phyloP scores from a whole-genome alignment of 2,329 filamentous ascomycete genomes.

The Biscogniauxia sp. region DNA sequence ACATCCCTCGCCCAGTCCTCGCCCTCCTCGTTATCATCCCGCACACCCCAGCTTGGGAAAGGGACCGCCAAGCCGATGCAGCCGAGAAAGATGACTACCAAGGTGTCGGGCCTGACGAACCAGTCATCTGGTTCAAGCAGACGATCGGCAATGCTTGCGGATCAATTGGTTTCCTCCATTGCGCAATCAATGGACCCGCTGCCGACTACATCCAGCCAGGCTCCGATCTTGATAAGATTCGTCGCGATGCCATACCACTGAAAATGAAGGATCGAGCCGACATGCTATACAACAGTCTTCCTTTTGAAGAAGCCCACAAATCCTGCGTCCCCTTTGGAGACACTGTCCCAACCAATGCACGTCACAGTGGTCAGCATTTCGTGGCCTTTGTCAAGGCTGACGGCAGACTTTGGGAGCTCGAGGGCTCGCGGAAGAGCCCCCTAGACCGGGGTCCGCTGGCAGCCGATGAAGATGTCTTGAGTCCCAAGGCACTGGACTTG shows the following conservation, averaged over 20 bases:
- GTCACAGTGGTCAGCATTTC: conserved; percentile 69
- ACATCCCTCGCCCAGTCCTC: conserved; percentile 73
- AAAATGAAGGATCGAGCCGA: conserved; percentile 61
- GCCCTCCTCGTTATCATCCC: conserved; percentile 81
- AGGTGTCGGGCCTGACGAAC: conserved; percentile 51
- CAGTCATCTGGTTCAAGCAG: conserved; percentile 80
- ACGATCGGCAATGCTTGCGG: conserved; percentile 83
- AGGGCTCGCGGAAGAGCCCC: conserved; percentile 72
- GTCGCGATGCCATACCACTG: conserved; percentile 62
- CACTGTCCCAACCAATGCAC: conserved; percentile 61
- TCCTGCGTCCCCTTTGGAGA: conserved; percentile 67
- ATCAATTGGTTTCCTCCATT: conserved; percentile 74
- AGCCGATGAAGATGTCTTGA: conserved; percentile 61
- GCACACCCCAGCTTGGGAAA: conserved; percentile 43
- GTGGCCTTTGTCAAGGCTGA: conserved; percentile 75
- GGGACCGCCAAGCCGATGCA: conserved; percentile 38
- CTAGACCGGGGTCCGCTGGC: conserved; percentile 59
- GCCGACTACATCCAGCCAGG: conserved; percentile 43
- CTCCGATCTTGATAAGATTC: conserved; percentile 56
- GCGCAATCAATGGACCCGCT: conserved; percentile 67
- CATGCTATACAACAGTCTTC: conserved; percentile 67
- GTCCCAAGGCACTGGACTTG: conserved; percentile 64
- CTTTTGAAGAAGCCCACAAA: conserved; percentile 71
- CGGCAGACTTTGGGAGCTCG: conserved; percentile 72
- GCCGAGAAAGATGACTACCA: conserved; percentile 14